Conservation (phyloP, 805 yeast genomes). For the Candida orba region DNA sequence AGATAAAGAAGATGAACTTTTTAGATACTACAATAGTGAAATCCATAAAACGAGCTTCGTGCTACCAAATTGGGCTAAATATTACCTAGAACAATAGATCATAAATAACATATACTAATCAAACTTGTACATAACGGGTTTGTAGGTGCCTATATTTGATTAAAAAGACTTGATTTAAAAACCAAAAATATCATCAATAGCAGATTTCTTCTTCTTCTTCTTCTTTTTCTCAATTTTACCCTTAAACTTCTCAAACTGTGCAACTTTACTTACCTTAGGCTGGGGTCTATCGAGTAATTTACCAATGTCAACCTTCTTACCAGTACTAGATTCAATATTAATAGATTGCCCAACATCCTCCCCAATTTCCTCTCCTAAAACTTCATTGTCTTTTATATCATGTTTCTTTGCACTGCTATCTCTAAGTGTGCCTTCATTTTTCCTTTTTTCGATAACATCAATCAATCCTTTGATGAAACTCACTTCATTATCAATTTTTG, state of each 20-base stretch:
- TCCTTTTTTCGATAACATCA: slow-evolving; percentile 1
- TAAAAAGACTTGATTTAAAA: not conserved
- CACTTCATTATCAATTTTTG: slow-evolving; percentile 33
- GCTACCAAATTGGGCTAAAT: slow-evolving; percentile 72
- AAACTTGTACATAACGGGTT: too few species aligned
- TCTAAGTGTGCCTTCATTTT: not conserved
- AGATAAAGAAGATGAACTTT: slow-evolving; percentile 39
- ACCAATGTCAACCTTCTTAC: not conserved
- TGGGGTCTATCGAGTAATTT: too few species aligned
- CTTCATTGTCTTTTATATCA: not conserved
- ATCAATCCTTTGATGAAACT: slow-evolving; percentile 10
- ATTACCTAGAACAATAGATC: slow-evolving; percentile 15
- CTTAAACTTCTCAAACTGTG: not conserved
- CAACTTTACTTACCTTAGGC: too few species aligned
- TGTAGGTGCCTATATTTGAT: too few species aligned
- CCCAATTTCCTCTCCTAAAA: slow-evolving; percentile 27
- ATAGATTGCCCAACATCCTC: slow-evolving; percentile 18
- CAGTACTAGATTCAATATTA: not conserved
- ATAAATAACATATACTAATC: too few species aligned
- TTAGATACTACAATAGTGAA: slow-evolving; percentile 57
- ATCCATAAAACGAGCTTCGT: slow-evolving; percentile 72
- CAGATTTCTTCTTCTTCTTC: slow-evolving; percentile 42
- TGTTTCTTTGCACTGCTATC: not conserved
- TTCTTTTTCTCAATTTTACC: slow-evolving; percentile 23
- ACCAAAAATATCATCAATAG: slow-evolving; percentile 71